Conservation (phyloP, 1,284 basidiomycete species). For the Malassezia obtusa region DNA sequence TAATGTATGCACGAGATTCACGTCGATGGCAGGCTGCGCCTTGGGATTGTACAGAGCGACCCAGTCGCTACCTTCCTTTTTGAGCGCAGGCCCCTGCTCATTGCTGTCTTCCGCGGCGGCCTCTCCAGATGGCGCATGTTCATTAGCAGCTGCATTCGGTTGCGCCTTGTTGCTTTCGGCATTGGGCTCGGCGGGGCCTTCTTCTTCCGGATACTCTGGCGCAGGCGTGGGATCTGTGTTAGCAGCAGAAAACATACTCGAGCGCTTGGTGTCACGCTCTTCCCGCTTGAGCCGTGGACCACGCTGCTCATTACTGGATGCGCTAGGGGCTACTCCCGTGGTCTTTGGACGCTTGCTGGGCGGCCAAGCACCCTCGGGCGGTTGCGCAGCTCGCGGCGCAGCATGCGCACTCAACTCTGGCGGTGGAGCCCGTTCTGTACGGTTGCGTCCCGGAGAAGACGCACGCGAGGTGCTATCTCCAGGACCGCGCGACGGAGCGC, state of each 20-base stretch:
- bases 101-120: neutral
- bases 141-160: neutral
- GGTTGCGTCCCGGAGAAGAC: neutral
- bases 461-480: neutral
- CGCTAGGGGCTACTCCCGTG: neutral
- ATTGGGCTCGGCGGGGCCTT: neutral
- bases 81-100: constrained; percentile 44
- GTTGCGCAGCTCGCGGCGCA: neutral
- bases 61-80: constrained; percentile 84
- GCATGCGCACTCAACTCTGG: neutral
- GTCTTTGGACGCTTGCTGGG: constrained; percentile 12
- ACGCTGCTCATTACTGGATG: neutral
- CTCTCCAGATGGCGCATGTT: neutral
- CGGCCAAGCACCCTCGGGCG: constrained; percentile 2
- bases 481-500: neutral
- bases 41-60: constrained; percentile 86
- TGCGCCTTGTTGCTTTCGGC: neutral
- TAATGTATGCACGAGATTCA: constrained; percentile 78
- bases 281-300: neutral
- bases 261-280: constrained; percentile 6
- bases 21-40: constrained; percentile 69
- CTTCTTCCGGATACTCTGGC: neutral
- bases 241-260: neutral
- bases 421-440: neutral
- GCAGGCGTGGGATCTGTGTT: neutral